phyloP scores from a whole-genome alignment of 768 basidiomycete species.

The Lyophyllum atratum region DNA sequence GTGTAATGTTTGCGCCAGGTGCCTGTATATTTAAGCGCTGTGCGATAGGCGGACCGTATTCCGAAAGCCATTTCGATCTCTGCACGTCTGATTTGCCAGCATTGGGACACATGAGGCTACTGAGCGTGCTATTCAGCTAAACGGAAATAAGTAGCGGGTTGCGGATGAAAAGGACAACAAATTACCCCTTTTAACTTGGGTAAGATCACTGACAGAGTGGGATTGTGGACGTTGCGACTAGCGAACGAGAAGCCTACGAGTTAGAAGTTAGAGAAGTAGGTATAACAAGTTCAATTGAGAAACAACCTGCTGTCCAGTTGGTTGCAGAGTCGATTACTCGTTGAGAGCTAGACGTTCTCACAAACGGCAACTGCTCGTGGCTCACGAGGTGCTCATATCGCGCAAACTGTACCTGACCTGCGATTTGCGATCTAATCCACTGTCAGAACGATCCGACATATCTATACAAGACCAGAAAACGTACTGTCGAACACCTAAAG shows the following conservation, averaged over 20 bases:
- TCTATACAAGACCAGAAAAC: too few species aligned
- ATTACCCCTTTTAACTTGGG: constrained; percentile 56
- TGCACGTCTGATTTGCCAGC: constrained; percentile 45
- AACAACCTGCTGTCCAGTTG: constrained; percentile 71
- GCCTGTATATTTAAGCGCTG: constrained; percentile 60
- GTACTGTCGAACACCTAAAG: constrained; percentile 67
- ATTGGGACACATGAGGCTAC: constrained; percentile 65
- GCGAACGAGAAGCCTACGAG: constrained; percentile 62
- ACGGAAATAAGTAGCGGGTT: background rate
- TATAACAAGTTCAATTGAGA: too few species aligned
- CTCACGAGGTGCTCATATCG: constrained; percentile 56
- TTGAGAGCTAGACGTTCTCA: constrained; percentile 45
- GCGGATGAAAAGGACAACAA: background rate
- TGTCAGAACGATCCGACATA: background rate
- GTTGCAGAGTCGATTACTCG: constrained; percentile 68
- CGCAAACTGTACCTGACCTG: constrained; percentile 52
- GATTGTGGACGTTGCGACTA: constrained; percentile 44
- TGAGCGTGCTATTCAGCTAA: constrained; percentile 67
- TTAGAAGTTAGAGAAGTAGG: background rate
- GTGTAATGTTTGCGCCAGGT: constrained; percentile 60
- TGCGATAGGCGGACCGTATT: constrained; percentile 57
- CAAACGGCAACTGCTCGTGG: constrained; percentile 47
- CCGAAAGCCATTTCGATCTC: constrained; percentile 52
- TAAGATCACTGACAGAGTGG: constrained; percentile 57
- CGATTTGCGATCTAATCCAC: constrained; percentile 34